These are phyloP conservation scores for Isatis tinctoria DNA, from an alignment of 345 rosid species.

Conservation along the genomic window DNA sequence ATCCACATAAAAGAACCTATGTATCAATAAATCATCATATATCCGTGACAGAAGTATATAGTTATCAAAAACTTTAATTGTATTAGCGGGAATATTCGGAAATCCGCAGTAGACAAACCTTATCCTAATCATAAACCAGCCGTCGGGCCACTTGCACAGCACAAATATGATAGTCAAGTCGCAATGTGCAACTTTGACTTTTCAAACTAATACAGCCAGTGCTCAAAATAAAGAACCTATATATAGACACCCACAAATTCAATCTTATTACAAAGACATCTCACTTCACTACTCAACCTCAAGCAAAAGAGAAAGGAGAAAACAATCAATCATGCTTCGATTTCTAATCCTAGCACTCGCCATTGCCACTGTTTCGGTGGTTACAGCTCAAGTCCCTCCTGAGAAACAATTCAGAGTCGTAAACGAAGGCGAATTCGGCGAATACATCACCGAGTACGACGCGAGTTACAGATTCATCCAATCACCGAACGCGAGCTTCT, in stretches of 20 bases:
- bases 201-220: constrained; percentile 21
- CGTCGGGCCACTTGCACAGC: background rate
- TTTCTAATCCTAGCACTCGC: background rate
- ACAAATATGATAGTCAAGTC: constrained; percentile 14
- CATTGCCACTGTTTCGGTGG: constrained; percentile 16
- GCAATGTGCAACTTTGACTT: constrained; percentile 14
- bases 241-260: background rate
- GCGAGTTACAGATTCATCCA: constrained; percentile 26
- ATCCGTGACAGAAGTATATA: background rate
- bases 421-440: constrained; percentile 32
- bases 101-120: background rate
- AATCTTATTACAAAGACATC: background rate
- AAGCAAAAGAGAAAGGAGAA: background rate
- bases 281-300: background rate
- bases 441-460: constrained; percentile 30
- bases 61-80: background rate
- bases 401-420: constrained; percentile 25
- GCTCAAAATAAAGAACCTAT: background rate
- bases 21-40: background rate
- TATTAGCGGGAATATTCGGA: background rate
- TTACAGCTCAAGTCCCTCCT: constrained; percentile 29
- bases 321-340: constrained; percentile 13
- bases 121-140: constrained; percentile 12
- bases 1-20: background rate
- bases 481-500: constrained; percentile 27